phyloP scores from a whole-genome alignment of 441 rosid genomes.

The Populus hybrid region DNA sequence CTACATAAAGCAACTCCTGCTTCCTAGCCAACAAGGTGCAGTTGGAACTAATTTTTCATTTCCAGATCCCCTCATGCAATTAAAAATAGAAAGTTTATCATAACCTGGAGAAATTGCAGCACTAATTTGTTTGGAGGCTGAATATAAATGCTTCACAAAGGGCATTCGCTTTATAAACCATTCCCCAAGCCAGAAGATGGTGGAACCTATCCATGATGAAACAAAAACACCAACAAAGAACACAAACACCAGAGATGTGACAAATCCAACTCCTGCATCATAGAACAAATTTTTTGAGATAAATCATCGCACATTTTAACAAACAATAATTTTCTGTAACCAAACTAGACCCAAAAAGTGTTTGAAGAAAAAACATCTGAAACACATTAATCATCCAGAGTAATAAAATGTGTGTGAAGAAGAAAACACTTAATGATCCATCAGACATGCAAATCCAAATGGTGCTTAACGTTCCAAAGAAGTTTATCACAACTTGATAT shows the following conservation, averaged over 20 bases:
- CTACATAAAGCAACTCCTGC: not conserved
- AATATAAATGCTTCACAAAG: conserved; percentile 80
- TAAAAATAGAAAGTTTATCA: not conserved
- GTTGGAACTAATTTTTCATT: conserved; percentile 3
- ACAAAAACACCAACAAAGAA: conserved; percentile 88
- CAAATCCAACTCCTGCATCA: conserved; percentile 85
- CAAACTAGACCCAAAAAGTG: not conserved
- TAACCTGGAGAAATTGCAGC: conserved; percentile 91
- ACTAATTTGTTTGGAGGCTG: conserved; percentile 95
- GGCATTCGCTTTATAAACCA: conserved; percentile 98
- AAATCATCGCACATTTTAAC: not conserved
- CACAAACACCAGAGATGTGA: conserved; percentile 81
- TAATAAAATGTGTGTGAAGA: not conserved
- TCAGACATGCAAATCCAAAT: not conserved
- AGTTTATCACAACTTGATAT: not conserved
- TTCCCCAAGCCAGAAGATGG: conserved; percentile 81
- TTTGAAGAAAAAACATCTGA: not conserved
- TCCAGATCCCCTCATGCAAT: conserved; percentile 2
- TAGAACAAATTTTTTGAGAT: conserved; percentile 16
- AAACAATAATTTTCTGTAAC: not conserved
- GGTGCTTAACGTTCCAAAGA: not conserved
- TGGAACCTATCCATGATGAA: conserved; percentile 95
- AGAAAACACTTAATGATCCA: not conserved
- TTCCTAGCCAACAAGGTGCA: not conserved
- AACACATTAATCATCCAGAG: not conserved